Base-by-base conservation (phyloP, 2,329 filamentous ascomycete species). In the Magnaporthiopsis incrustans region DNA sequence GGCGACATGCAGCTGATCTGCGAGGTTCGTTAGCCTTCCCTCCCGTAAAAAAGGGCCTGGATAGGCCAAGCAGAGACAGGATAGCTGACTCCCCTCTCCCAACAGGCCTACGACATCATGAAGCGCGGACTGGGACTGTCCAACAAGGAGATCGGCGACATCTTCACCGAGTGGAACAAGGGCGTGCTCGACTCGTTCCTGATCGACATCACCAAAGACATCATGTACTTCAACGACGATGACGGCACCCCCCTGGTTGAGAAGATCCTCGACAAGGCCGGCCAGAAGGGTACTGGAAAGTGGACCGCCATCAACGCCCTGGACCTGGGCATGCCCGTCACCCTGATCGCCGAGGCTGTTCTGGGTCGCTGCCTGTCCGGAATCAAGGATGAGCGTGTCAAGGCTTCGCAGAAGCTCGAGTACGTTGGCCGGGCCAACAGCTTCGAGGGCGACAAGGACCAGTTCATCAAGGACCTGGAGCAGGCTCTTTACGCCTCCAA, bases 1-100 rank as follows among this genome's bases (percentile, higher is more conserved):
- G 95, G 95, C 88, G 95, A 99, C 83, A 99, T 99, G 95, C 95
- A 99, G 85, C 86, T 99, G 75, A 99, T 99, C 78, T 96, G 90
- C 81, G 95, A 99, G 89, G 94, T 97, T 81, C 73, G 86, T 65
- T 58, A 15, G 18, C 22, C 44, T 53, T 10, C 6, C 4, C 44
- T n/a, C 8, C 44, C 44, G 15, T 5, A 53, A 12, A 50, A 18
- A 18, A 4, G 32, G 25, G 44, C 27, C 26, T 56, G 25, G 32
- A 11, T 7, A 30, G 33, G 35, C 14, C n/a, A 26, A 18, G 25
- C n/a, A 56, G n/a, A 22, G 33, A 58, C 25, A 26, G 22, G n/a
- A 30, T 57, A 32, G 27, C 63, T 67, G 57, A 69, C 58, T 32
- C 12, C 56, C 4, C 44, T 5, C 22, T 12, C 38, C 22, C 22